Evolutionary conservation across 2,329 filamentous ascomycete species (phyloP).

Genomic region (Beauveria caledonica): DNA sequence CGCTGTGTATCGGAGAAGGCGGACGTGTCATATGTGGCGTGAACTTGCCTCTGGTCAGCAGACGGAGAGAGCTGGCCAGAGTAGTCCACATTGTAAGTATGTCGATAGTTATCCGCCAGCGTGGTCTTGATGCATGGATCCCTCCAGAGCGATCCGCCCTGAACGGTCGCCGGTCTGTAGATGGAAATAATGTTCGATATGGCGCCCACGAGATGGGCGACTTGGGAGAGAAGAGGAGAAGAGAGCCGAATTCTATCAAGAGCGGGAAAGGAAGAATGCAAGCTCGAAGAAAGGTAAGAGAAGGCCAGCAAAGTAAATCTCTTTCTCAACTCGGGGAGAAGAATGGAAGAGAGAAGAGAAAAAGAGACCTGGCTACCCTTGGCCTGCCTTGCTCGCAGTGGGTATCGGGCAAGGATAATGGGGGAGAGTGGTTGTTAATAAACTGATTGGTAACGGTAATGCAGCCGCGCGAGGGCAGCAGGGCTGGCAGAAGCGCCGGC

Average conservation of each 20-base stretch:
- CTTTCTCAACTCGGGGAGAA: background rate
- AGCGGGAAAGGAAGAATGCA: background rate
- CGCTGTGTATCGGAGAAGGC: constrained; percentile 26
- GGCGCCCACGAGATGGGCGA: constrained; percentile 45
- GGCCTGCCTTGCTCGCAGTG: constrained; percentile 9
- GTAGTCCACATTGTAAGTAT: constrained; percentile 69
- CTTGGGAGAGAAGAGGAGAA: constrained; percentile 15
- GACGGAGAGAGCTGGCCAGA: constrained; percentile 59
- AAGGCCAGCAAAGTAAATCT: constrained; percentile 1
- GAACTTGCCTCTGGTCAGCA: constrained; percentile 55
- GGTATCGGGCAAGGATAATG: constrained; percentile 8
- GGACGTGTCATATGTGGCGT: constrained; percentile 53
- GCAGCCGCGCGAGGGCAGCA: constrained; percentile 4
- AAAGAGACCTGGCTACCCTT: background rate
- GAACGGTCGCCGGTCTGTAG: constrained; percentile 59
- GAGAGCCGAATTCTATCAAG: background rate
- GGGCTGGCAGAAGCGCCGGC: constrained; percentile 6
- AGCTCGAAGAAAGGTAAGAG: background rate
- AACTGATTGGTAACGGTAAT: constrained; percentile 8
- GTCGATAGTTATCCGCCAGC: constrained; percentile 68
- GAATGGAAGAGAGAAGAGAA: background rate
- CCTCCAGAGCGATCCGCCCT: constrained; percentile 71
- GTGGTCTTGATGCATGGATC: constrained; percentile 64
- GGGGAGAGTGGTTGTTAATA: constrained; percentile 10
- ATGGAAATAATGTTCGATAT: constrained; percentile 49